Percentiles rank a stretch among this genome's conserved stretches.
phyloP scores from a whole-genome alignment of 352 stramenopile genomes.

The Thalassiosira delicatula region DNA sequence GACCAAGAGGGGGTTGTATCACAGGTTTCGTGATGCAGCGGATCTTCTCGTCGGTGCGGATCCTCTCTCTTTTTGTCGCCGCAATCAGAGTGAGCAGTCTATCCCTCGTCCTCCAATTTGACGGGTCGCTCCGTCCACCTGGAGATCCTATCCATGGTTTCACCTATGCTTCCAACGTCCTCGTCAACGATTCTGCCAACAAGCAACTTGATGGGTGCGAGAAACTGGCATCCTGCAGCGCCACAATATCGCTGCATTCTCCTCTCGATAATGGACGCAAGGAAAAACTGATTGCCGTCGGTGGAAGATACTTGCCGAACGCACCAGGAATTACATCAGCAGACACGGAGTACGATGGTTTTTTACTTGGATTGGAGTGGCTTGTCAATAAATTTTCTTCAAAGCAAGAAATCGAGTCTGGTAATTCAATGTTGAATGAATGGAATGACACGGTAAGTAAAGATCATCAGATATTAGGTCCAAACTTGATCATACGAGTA shows the following conservation, averaged over 20 bases:
- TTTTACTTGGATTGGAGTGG: conserved; percentile 70
- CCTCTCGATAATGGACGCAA: not conserved
- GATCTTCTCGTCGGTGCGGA: not conserved
- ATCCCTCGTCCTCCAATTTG: conserved; percentile 61
- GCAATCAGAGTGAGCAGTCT: conserved; percentile 9
- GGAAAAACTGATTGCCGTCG: conserved; percentile 42
- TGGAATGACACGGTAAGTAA: not conserved
- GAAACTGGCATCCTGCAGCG: conserved; percentile 45
- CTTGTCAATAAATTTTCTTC: not conserved
- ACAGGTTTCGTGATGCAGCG: not conserved
- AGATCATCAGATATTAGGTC: not conserved
- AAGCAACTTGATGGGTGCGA: conserved; percentile 10
- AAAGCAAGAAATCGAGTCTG: conserved; percentile 14
- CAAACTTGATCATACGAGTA: conserved; percentile 34
- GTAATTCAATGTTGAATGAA: not conserved
- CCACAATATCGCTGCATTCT: conserved; percentile 25
- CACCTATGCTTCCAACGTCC: conserved; percentile 9
- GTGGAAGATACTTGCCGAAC: conserved; percentile 45
- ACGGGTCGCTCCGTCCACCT: conserved; percentile 70
- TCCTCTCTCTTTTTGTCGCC: conserved; percentile 2
- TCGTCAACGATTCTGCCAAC: not conserved
- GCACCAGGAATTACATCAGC: conserved; percentile 58
- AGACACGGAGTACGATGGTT: conserved; percentile 75
- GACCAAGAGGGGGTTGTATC: not conserved
- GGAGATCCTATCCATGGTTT: conserved; percentile 56